These are phyloP conservation scores for Pythium aristosporum DNA, from an alignment of 352 stramenopile genomes.

Conservation along the genomic window DNA sequence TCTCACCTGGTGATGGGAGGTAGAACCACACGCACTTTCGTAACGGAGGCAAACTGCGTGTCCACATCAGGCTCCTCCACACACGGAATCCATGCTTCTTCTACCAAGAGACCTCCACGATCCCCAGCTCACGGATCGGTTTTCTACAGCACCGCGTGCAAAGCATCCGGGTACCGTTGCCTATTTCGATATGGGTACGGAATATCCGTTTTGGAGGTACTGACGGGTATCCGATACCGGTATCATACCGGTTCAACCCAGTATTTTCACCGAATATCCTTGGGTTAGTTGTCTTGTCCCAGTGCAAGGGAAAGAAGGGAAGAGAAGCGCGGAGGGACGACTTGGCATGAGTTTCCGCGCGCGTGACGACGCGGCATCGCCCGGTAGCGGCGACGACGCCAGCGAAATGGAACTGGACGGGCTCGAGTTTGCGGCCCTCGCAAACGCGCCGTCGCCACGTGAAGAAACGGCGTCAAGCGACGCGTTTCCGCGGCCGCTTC, in stretches of 20 bases:
- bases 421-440: constrained; percentile 15
- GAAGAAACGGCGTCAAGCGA: constrained; percentile 1
- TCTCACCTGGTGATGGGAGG: too few species aligned
- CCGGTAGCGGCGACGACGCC: neutral
- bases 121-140: neutral
- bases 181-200: neutral
- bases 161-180: neutral
- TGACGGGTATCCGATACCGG: neutral
- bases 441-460: constrained; percentile 4
- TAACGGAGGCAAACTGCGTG: neutral
- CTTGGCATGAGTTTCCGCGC: constrained; percentile 18
- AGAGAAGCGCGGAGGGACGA: neutral
- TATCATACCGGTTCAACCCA: neutral
- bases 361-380: constrained; percentile 5
- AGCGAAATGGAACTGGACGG: constrained; percentile 5
- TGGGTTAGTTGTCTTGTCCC: neutral
- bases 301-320: neutral
- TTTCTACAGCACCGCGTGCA: neutral
- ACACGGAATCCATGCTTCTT: neutral
- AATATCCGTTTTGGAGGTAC: neutral
- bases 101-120: neutral
- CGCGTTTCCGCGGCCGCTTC: neutral
- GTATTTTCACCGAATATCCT: constrained; percentile 12
- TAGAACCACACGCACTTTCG: too few species aligned
- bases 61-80: neutral